Conservation (phyloP, 441 rosid genomes). For the Lepidium campestre region DNA sequence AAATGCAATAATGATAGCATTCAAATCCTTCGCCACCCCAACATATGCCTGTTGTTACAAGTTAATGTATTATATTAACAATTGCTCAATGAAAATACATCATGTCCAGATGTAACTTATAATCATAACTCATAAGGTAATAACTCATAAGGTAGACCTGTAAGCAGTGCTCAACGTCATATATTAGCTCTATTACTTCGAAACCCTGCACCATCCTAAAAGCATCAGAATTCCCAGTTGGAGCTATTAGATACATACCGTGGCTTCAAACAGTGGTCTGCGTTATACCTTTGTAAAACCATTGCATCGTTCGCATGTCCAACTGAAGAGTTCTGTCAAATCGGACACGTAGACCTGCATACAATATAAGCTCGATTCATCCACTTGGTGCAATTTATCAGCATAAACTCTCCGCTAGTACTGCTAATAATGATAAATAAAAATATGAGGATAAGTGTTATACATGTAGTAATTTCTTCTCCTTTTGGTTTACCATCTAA, state of each 20-base stretch:
- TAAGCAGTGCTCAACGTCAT: slow-evolving; percentile 77
- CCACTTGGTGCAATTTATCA: not conserved
- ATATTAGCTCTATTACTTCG: slow-evolving; percentile 71
- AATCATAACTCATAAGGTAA: no score
- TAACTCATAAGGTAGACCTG: slow-evolving; percentile 58
- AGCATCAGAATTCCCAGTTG: slow-evolving; percentile 1
- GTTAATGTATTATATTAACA: slow-evolving; percentile 7
- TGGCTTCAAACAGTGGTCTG: slow-evolving; percentile 7
- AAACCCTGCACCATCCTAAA: slow-evolving; percentile 59
- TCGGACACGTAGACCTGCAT: slow-evolving; percentile 82
- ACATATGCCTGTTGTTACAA: slow-evolving; percentile 60
- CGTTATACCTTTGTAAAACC: slow-evolving; percentile 56
- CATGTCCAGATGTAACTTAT: not conserved
- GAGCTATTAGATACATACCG: not conserved
- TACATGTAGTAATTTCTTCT: not conserved
- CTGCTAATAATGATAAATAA: not conserved
- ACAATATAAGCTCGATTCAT: slow-evolving; percentile 20
- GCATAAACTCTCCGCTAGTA: not conserved
- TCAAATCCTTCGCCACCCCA: slow-evolving; percentile 83
- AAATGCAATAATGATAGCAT: slow-evolving; percentile 83
- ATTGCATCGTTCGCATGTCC: slow-evolving; percentile 87
- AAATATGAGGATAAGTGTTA: not conserved
- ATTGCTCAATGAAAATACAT: not conserved
- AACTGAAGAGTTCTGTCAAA: slow-evolving; percentile 63
- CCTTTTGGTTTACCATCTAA: no score